Evolutionary conservation across 129 eudicot species (phyloP).

Genomic region (Heracleum sosnowskyi): DNA sequence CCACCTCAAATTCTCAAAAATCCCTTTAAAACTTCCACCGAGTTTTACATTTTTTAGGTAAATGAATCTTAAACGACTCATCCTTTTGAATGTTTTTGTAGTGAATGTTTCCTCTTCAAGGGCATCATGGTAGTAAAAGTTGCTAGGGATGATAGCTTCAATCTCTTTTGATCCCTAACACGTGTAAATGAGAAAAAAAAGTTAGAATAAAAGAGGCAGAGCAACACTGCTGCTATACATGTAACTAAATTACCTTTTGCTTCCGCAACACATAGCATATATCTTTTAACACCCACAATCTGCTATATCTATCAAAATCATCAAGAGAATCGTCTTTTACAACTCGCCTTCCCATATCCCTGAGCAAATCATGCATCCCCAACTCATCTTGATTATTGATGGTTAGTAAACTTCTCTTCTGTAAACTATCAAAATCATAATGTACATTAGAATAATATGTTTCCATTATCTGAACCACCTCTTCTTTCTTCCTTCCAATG

Average conservation of each 20-base stretch:
- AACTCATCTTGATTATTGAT: neutral
- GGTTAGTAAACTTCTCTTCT: neutral
- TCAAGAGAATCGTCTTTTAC: neutral
- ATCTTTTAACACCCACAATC: neutral
- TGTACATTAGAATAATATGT: neutral
- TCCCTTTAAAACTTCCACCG: neutral
- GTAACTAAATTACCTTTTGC: too few species aligned
- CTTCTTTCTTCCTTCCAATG: neutral
- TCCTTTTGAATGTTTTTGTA: neutral
- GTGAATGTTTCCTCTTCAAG: neutral
- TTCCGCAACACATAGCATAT: neutral
- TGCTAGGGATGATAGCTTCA: neutral
- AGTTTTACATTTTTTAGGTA: neutral
- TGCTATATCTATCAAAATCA: neutral
- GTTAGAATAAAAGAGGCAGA: too few species aligned
- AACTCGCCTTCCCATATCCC: slow-evolving; percentile 9
- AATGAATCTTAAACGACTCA: neutral
- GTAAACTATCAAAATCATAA: neutral
- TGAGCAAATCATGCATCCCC: slow-evolving; percentile 10
- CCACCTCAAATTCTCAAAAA: too few species aligned
- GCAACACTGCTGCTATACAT: too few species aligned
- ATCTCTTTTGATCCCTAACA: neutral
- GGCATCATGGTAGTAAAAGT: neutral
- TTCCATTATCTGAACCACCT: neutral
- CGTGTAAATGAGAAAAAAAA: neutral